Conservation (phyloP, 2,329 filamentous ascomycete genomes). For the Helminthosporium solani region DNA sequence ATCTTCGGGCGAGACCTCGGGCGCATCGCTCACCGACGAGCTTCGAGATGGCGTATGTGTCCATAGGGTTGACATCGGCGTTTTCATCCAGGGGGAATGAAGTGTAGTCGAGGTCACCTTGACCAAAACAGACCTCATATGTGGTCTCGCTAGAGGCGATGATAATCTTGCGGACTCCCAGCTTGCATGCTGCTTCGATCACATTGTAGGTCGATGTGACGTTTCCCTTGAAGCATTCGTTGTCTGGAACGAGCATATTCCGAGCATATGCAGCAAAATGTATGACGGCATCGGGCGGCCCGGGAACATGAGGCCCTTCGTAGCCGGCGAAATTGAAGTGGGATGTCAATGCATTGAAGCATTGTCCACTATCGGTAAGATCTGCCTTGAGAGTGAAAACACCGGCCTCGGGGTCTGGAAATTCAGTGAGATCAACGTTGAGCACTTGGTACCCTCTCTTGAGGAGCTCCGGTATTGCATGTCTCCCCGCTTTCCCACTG, state of each 20-base stretch:
- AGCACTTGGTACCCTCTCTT: slow-evolving; percentile 54
- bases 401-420: slow-evolving; percentile 44
- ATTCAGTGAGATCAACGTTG: slow-evolving; percentile 56
- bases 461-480: slow-evolving; percentile 56
- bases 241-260: slow-evolving; percentile 62
- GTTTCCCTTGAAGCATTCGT: slow-evolving; percentile 60
- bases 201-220: slow-evolving; percentile 61
- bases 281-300: slow-evolving; percentile 60
- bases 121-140: slow-evolving; percentile 63
- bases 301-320: slow-evolving; percentile 45
- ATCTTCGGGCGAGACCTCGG: slow-evolving; percentile 58
- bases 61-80: slow-evolving; percentile 61
- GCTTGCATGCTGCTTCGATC: slow-evolving; percentile 62
- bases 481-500: slow-evolving; percentile 54
- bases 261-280: slow-evolving; percentile 60
- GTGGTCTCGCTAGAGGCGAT: slow-evolving; percentile 61
- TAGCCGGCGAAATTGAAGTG: slow-evolving; percentile 58
- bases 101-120: slow-evolving; percentile 58
- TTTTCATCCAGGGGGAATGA: slow-evolving; percentile 62
- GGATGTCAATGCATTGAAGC: slow-evolving; percentile 53
- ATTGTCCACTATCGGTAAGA: slow-evolving; percentile 49
- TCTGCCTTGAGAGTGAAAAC: slow-evolving; percentile 59
- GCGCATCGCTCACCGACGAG: slow-evolving; percentile 60
- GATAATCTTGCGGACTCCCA: slow-evolving; percentile 63
- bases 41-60: slow-evolving; percentile 63